Evolutionary conservation across 2,329 filamentous ascomycete species (phyloP), one percentile per base, ranked within the genome.

Genomic region (Colletotrichum filicis): DNA sequence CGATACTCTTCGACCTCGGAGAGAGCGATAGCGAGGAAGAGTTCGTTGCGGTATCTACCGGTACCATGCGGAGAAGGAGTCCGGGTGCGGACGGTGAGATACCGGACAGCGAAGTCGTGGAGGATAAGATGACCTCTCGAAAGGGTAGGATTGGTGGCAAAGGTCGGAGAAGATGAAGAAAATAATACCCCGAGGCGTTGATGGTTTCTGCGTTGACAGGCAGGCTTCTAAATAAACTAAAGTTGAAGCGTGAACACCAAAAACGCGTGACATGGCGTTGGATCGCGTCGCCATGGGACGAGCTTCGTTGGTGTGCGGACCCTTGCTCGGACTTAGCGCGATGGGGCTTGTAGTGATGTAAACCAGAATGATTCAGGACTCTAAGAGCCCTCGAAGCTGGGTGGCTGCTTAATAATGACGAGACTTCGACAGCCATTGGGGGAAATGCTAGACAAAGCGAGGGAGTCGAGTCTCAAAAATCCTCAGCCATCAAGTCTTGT

Each of bases 1-100:
- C 97, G 0, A 94, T 99, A 3, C 84, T 98, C n/a, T 90, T 98
- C 75, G 94, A 98, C 79, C 90, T 98, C 58, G 95, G 95, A 60
- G 95, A 97, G 78, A 98, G 94, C 77, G 97, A 98, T 79, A 98
- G 94, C 79, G 97, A 98, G 79, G 97, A 99, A 78, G 97, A 99
- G 79, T 92, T 92, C 73, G 84, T 92, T 30, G 86, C 89, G 5
- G 89, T 92, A 26, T 90, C 89, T 22, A 89, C 90, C 1, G 96
- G 96, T 12, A 97, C 97, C 59, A 96, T 97, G 88, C 89, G 96
- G 76, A 90, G 95, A 72, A 93, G 95, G 80, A 98, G 94, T 80
- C 92, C 94, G 12, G 94, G 94, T 1, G 92, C 90, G 61, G 88
- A 92, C 76, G 91, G 92, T 74, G 92, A 91, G 72, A 76, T 81